Evolutionary conservation across 2,329 filamentous ascomycete species (phyloP).

Genomic region (Arthrinium puccinioides): DNA sequence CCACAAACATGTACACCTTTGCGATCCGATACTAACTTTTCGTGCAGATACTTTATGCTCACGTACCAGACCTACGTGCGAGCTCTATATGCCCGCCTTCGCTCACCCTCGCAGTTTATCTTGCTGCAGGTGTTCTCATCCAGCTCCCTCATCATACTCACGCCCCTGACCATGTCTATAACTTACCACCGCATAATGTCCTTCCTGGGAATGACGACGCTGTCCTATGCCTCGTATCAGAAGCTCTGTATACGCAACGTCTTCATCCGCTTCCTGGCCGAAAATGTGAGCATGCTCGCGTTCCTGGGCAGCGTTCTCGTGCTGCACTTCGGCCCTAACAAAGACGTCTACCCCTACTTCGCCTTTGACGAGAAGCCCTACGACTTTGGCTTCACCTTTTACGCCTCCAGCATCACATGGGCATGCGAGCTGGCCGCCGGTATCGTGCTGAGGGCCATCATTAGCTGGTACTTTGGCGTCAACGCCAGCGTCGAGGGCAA

Average conservation of each 20-base stretch:
- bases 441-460: constrained; percentile 50
- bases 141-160: constrained; percentile 54
- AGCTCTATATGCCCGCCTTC: constrained; percentile 59
- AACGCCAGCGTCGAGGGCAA: constrained; percentile 59
- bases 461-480: constrained; percentile 51
- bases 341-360: constrained; percentile 63
- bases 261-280: constrained; percentile 59
- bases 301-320: constrained; percentile 60
- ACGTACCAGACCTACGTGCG: constrained; percentile 68
- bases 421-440: constrained; percentile 58
- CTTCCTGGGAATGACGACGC: constrained; percentile 47
- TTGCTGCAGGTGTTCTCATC: constrained; percentile 59
- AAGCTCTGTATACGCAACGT: constrained; percentile 60
- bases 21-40: constrained; percentile 10
- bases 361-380: constrained; percentile 53
- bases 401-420: constrained; percentile 58
- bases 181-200: constrained; percentile 48
- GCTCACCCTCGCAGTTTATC: constrained; percentile 58
- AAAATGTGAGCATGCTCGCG: constrained; percentile 62
- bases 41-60: constrained; percentile 53
- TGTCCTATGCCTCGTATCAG: constrained; percentile 56
- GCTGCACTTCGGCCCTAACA: constrained; percentile 60
- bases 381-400: constrained; percentile 57
- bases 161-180: constrained; percentile 56
- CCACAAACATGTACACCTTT: not conserved